Evolutionary conservation across 2,329 filamentous ascomycete genomes (phyloP).

Genomic region (Elsinoe fawcettii): DNA sequence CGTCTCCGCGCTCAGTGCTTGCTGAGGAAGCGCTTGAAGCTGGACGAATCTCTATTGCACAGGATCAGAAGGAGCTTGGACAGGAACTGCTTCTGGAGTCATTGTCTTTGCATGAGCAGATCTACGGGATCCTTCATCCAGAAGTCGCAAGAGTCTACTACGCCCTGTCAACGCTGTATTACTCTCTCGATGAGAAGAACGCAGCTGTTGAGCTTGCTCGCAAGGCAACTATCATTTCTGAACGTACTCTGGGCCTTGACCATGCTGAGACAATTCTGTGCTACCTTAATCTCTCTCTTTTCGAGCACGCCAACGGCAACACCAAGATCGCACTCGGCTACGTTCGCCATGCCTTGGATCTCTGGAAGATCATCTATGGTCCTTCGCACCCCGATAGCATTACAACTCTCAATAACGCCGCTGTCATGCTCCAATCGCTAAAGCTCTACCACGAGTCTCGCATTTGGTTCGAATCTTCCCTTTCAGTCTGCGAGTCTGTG

Average conservation of each 20-base stretch:
- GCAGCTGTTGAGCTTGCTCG: slow-evolving; percentile 89
- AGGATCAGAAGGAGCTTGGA: slow-evolving; percentile 90
- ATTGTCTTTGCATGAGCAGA: slow-evolving; percentile 92
- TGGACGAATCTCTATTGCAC: slow-evolving; percentile 89
- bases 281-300: slow-evolving; percentile 91
- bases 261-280: slow-evolving; percentile 88
- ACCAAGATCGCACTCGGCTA: slow-evolving; percentile 81
- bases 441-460: slow-evolving; percentile 93
- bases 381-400: slow-evolving; percentile 92
- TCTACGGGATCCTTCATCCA: slow-evolving; percentile 93
- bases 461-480: slow-evolving; percentile 77
- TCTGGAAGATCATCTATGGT: slow-evolving; percentile 97
- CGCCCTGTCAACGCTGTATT: slow-evolving; percentile 90
- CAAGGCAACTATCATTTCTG: slow-evolving; percentile 92
- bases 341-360: slow-evolving; percentile 81
- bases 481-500: slow-evolving; percentile 79
- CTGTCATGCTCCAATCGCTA: slow-evolving; percentile 93
- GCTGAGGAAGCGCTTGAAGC: slow-evolving; percentile 95
- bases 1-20: slow-evolving; percentile 77
- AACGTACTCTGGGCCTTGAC: slow-evolving; percentile 88
- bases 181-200: slow-evolving; percentile 95
- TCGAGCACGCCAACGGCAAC: slow-evolving; percentile 86
- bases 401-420: slow-evolving; percentile 96
- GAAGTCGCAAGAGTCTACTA: slow-evolving; percentile 95
- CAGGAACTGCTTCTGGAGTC: slow-evolving; percentile 95